Conservation (phyloP, 768 basidiomycete genomes). For the Phylloporus rhodoxanthus region DNA sequence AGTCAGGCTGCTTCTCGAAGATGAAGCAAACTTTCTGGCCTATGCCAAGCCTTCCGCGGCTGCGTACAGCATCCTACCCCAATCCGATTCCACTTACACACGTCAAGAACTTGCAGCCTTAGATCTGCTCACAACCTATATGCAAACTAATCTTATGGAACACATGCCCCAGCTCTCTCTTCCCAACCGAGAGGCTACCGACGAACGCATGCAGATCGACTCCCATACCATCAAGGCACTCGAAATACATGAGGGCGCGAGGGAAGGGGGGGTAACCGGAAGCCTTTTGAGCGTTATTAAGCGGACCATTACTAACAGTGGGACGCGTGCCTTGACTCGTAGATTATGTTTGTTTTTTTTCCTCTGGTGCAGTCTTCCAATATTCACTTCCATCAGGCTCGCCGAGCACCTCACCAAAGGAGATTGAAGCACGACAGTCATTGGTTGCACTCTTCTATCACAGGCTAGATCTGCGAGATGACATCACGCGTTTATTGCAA, state of each 20-base stretch:
- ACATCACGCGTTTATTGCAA: slow-evolving; percentile 50
- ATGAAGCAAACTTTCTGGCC: slow-evolving; percentile 53
- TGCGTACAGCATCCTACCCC: neutral
- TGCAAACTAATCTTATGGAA: slow-evolving; percentile 66
- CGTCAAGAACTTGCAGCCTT: slow-evolving; percentile 52
- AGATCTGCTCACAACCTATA: slow-evolving; percentile 55
- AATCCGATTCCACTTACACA: slow-evolving; percentile 14
- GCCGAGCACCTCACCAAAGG: slow-evolving; percentile 68
- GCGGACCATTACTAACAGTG: slow-evolving; percentile 71
- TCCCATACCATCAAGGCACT: slow-evolving; percentile 84
- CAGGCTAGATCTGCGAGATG: slow-evolving; percentile 57
- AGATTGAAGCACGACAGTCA: slow-evolving; percentile 72
- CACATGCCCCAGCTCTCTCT: slow-evolving; percentile 61
- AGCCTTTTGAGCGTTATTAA: slow-evolving; percentile 71
- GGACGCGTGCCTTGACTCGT: slow-evolving; percentile 65
- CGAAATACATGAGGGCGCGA: slow-evolving; percentile 70
- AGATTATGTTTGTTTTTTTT: slow-evolving; percentile 60
- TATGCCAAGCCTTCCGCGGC: slow-evolving; percentile 29
- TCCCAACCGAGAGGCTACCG: slow-evolving; percentile 51
- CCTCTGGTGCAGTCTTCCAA: slow-evolving; percentile 8
- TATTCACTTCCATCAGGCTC: slow-evolving; percentile 49
- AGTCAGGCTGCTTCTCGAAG: slow-evolving; percentile 42
- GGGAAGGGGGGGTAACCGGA: slow-evolving; percentile 68
- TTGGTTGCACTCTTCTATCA: slow-evolving; percentile 65
- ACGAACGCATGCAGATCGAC: slow-evolving; percentile 80